Conservation (phyloP, 2,329 filamentous ascomycete species). For the Blastomyces percursus region DNA sequence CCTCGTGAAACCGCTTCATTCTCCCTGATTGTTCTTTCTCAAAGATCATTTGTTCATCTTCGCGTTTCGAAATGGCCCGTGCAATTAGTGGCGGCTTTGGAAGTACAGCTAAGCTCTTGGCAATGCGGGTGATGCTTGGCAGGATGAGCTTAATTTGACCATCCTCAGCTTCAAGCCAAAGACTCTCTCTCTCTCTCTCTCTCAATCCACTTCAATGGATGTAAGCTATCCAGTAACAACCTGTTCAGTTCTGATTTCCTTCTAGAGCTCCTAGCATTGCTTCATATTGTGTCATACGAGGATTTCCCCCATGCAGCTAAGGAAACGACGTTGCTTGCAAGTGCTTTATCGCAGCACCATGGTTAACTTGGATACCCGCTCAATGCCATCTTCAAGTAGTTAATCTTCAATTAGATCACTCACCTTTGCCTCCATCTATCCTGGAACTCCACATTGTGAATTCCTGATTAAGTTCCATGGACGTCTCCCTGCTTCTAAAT, state of each 20-base stretch:
- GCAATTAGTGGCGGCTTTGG: background rate
- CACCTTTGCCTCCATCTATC: background rate
- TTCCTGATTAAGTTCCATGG: background rate
- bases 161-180: background rate
- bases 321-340: background rate
- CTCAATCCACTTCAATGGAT: background rate
- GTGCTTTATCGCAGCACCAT: background rate
- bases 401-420: background rate
- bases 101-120: background rate
- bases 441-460: background rate
- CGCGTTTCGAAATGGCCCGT: no score
- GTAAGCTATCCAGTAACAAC: background rate
- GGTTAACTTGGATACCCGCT: background rate
- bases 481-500: background rate
- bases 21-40: background rate
- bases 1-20: background rate
- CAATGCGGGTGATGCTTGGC: background rate
- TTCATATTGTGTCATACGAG: background rate
- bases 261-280: background rate
- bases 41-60: no score
- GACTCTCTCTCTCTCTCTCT: no score
- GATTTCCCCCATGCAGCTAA: background rate
- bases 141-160: slow-evolving; percentile 3
- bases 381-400: background rate
- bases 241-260: background rate